Evolutionary conservation across 257 asterid species (phyloP).

Genomic region (Solanum ossicruentum): DNA sequence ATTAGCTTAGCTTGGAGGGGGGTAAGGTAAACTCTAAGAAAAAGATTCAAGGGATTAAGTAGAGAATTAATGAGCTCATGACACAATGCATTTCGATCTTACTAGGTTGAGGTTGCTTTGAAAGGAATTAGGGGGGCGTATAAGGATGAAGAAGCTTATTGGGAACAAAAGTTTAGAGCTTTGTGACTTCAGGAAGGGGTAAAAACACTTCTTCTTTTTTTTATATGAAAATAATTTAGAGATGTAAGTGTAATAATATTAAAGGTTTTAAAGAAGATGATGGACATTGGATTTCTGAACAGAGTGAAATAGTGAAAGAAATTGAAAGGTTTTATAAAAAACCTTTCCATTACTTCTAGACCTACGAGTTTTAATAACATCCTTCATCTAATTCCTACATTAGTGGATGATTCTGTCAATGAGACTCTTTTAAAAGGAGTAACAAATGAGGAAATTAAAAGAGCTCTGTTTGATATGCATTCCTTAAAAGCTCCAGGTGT

Average conservation of each 20-base stretch:
- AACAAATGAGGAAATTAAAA: too few relatives aligned
- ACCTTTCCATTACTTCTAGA: neutral
- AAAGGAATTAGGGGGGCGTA: too few relatives aligned
- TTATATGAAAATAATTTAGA: too few relatives aligned
- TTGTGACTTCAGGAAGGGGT: neutral
- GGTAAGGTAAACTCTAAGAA: neutral
- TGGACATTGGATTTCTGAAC: neutral
- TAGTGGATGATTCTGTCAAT: neutral
- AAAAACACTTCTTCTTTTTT: too few relatives aligned
- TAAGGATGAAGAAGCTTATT: too few relatives aligned
- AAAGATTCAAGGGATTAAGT: neutral
- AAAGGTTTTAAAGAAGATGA: neutral
- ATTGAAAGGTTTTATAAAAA: neutral
- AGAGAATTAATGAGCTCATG: neutral
- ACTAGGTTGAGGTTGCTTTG: neutral
- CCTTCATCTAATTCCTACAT: too few relatives aligned
- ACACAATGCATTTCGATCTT: neutral
- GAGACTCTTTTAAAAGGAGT: neutral
- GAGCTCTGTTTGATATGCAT: neutral
- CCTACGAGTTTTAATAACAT: neutral
- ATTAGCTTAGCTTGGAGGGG: neutral
- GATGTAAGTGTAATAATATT: neutral
- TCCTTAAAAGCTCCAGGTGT: neutral
- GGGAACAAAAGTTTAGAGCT: neutral
- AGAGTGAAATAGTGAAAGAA: neutral